Conservation (phyloP, 805 yeast species). For the Cyberlindnera maritima region DNA sequence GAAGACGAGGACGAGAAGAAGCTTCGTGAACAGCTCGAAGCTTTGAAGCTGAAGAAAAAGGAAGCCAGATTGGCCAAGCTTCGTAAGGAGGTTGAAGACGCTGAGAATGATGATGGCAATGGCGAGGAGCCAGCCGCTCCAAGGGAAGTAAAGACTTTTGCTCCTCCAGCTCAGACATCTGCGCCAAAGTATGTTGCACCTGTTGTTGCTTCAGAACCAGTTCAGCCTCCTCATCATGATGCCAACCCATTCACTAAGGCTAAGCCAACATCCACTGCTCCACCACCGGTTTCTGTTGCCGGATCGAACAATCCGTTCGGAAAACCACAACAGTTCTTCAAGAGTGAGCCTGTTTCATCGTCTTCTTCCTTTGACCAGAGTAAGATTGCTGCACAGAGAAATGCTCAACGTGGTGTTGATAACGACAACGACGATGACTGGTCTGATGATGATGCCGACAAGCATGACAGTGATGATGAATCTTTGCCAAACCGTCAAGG, state of each 20-base stretch:
- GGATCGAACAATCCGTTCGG: slow-evolving; percentile 55
- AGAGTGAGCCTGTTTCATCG: slow-evolving; percentile 19
- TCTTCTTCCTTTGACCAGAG: slow-evolving; percentile 45
- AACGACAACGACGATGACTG: slow-evolving; percentile 34
- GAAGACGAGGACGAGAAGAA: slow-evolving; percentile 49
- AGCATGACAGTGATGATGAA: slow-evolving; percentile 32
- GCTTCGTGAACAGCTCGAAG: slow-evolving; percentile 38
- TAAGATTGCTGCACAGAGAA: slow-evolving; percentile 68
- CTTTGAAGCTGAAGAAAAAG: slow-evolving; percentile 48
- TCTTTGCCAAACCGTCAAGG: slow-evolving; percentile 30
- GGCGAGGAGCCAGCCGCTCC: slow-evolving; percentile 33
- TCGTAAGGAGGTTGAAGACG: slow-evolving; percentile 56
- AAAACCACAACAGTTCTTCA: slow-evolving; percentile 37
- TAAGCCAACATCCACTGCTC: background rate
- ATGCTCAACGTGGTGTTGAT: slow-evolving; percentile 56
- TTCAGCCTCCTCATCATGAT: slow-evolving; percentile 19
- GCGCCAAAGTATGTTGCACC: slow-evolving; percentile 21
- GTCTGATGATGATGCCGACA: slow-evolving; percentile 34
- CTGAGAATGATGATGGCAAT: slow-evolving; percentile 43
- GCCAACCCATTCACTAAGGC: slow-evolving; percentile 28
- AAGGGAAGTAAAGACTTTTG: slow-evolving; percentile 18
- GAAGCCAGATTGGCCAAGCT: slow-evolving; percentile 58
- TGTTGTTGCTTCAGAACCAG: background rate
- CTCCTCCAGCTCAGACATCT: slow-evolving; percentile 21
- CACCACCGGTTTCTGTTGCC: slow-evolving; percentile 14